phyloP scores from a whole-genome alignment of 371 early-diverging fungal species.

The Scutellospora calospora region DNA sequence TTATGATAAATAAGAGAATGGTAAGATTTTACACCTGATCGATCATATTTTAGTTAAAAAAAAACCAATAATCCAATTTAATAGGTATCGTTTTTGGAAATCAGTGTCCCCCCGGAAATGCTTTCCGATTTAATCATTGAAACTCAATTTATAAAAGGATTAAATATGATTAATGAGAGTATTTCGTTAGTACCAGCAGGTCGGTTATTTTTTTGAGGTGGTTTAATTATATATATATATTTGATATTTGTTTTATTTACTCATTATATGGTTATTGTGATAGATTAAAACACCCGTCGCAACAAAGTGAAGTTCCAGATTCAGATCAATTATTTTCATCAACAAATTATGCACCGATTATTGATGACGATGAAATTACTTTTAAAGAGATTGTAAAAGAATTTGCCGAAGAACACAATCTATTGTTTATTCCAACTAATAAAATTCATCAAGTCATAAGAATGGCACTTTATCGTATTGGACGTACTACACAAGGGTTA shows the following conservation, averaged over 20 bases:
- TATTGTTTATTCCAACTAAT: conserved; percentile 26
- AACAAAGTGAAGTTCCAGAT: background rate
- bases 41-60: background rate
- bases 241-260: background rate
- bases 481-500: conserved; percentile 15
- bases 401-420: conserved; percentile 33
- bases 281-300: conserved; percentile 31
- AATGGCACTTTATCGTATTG: conserved; percentile 32
- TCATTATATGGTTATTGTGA: too few relatives aligned
- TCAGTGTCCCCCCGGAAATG: conserved; percentile 24
- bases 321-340: background rate
- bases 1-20: conserved; percentile 74
- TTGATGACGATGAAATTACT: background rate
- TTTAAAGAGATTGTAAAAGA: conserved; percentile 32
- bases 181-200: conserved; percentile 8
- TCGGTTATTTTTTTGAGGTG: background rate
- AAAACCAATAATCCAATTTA: background rate
- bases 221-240: background rate
- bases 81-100: conserved; percentile 45
- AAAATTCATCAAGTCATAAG: conserved; percentile 23
- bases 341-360: background rate
- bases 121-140: background rate
- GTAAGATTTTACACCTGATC: conserved; percentile 56
- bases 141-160: conserved; percentile 24
- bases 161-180: conserved; percentile 31